Percentiles rank a stretch among this genome's conserved stretches.
Conservation (phyloP, 768 basidiomycete species). For the Brasilioporus rufonigricans region DNA sequence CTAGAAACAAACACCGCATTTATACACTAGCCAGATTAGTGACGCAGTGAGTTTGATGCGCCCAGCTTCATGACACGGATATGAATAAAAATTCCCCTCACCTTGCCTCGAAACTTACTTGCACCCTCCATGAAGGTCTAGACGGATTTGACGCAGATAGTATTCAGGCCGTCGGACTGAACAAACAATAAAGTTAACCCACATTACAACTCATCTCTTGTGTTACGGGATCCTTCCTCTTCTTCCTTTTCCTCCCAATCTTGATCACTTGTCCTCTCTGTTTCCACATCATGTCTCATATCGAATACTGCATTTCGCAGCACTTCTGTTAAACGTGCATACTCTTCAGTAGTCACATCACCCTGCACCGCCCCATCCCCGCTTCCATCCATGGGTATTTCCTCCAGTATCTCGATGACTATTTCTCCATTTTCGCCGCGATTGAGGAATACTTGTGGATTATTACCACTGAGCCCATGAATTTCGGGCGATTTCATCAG, state of each 20-base stretch:
- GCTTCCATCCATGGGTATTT: conserved; percentile 35
- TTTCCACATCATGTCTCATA: conserved; percentile 36
- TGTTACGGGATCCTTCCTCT: conserved; percentile 29
- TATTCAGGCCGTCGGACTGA: conserved; percentile 16
- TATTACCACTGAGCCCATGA: conserved; percentile 27
- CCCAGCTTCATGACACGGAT: conserved; percentile 22
- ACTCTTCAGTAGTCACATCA: conserved; percentile 37
- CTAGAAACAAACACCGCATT: conserved; percentile 9
- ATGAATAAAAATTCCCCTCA: conserved; percentile 18
- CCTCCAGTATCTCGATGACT: conserved; percentile 46
- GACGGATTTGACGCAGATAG: conserved; percentile 8
- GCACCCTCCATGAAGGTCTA: conserved; percentile 4
- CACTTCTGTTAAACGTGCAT: conserved; percentile 46
- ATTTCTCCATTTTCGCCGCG: conserved; percentile 40
- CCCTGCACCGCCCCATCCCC: conserved; percentile 22
- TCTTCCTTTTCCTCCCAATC: conserved; percentile 31
- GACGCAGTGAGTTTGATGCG: conserved; percentile 15
- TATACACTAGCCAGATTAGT: conserved; percentile 5
- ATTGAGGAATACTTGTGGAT: conserved; percentile 42
- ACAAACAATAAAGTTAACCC: conserved; percentile 18
- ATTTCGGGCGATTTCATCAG: conserved; percentile 32
- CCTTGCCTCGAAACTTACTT: conserved; percentile 3
- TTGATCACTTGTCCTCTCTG: conserved; percentile 21
- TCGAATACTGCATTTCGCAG: conserved; percentile 55
- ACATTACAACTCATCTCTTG: conserved; percentile 34